Evolutionary conservation across 257 asterid genomes (phyloP), one percentile per base, ranked within the genome.

Genomic region (Solanum piurae): DNA sequence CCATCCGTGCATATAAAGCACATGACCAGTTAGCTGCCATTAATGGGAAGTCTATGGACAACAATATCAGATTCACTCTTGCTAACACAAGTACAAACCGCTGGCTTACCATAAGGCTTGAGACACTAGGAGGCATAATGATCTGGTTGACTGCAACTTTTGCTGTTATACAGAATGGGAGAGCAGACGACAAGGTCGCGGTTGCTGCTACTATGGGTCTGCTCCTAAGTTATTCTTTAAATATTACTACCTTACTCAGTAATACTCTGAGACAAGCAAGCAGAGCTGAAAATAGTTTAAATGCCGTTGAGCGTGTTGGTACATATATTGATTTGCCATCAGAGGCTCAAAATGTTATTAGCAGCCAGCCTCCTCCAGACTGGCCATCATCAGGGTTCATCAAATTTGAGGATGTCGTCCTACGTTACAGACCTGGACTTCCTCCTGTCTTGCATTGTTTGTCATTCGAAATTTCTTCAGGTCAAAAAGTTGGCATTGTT

Each of bases 1-100:
- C 98, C 52, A 95, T 95, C 82, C 96, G 97, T 83, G 98, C 98
- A n/a, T 94, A 93, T 86, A 94, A 95, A 87, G 97, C 97, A 27
- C 94, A 95, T 23, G 97, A 94, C 64, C 86, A 94, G 75, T 92
- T 95, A 95, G 91, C 95, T 33, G 34, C 23, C 58, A 90, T 94
- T n/a, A 94, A 92, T 13, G 97, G 97, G 87, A 94, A 89, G 83
- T 90, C 95, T 27, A 94, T 95, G 97, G 98, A 95, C 91, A 94
- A 95, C 73, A 95, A 95, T 60, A 71, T 92, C 75, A 91, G 98
- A 87, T 95, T 92, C 84, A 95, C 98, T 86, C 92, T 95, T 44
- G 92, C 86, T 52, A 95, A 94, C 83, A 88, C 93, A 74, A 92
- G 98, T 88, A 92, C 96, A 20, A 95, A 94, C 83, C 98, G 96